phyloP scores from a whole-genome alignment of 306 rosid genomes.

The Castanea mollissima region DNA sequence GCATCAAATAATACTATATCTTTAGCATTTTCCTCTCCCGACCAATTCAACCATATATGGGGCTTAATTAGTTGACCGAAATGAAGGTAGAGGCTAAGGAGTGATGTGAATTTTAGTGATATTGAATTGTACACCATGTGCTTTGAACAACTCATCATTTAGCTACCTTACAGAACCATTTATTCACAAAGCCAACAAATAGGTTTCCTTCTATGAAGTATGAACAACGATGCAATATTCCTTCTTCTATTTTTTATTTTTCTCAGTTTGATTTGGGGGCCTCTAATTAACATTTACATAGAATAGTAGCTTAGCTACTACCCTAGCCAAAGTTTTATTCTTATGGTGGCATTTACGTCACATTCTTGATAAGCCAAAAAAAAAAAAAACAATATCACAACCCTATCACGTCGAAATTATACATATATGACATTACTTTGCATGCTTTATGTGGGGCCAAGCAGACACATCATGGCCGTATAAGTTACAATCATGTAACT shows the following conservation, averaged over 20 bases:
- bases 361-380: too few relatives aligned
- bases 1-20: not conserved
- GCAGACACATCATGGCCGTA: not conserved
- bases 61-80: not conserved
- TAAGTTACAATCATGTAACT: not conserved
- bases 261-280: too few relatives aligned
- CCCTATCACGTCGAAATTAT: too few relatives aligned
- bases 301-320: too few relatives aligned
- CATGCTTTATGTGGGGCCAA: too few relatives aligned
- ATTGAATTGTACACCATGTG: not conserved
- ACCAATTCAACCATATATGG: not conserved
- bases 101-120: not conserved
- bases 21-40: not conserved
- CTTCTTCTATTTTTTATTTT: not conserved
- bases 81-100: not conserved
- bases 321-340: too few relatives aligned
- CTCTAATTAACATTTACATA: too few relatives aligned
- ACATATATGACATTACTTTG: too few relatives aligned
- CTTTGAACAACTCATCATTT: not conserved
- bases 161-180: not conserved
- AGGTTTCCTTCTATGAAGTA: not conserved
- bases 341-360: too few relatives aligned
- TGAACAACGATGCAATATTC: not conserved
- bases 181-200: not conserved
- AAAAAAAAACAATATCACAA: too few relatives aligned